A percentile compares a stretch with the other conserved stretches of the same genome.
Evolutionary conservation across 1,284 basidiomycete genomes (phyloP).

Genomic region (Cystobasidium pallidum): DNA sequence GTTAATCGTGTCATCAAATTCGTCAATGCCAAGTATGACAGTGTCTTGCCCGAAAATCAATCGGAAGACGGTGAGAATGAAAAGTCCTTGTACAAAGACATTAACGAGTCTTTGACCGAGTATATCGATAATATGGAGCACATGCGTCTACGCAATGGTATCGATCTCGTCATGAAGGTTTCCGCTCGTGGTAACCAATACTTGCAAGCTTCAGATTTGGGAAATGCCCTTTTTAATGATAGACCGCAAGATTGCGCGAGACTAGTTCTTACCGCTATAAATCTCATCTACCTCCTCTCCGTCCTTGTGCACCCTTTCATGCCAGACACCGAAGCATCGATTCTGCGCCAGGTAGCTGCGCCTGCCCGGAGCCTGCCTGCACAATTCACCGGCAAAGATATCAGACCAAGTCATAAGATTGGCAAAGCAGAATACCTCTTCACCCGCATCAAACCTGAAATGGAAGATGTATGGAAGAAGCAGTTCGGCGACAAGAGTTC

Average conservation of each 20-base stretch:
- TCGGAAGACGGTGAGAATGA: constrained; percentile 66
- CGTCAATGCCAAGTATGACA: constrained; percentile 80
- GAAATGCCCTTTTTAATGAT: constrained; percentile 83
- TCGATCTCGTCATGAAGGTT: constrained; percentile 85
- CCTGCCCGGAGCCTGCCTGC: constrained; percentile 76
- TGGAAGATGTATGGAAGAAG: constrained; percentile 78
- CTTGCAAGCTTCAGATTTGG: constrained; percentile 86
- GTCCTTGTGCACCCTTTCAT: constrained; percentile 92
- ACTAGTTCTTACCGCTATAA: constrained; percentile 85
- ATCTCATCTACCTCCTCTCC: constrained; percentile 89
- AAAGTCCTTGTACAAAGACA: constrained; percentile 74
- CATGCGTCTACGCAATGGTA: constrained; percentile 84
- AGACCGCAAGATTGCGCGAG: constrained; percentile 84
- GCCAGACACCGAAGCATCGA: constrained; percentile 82
- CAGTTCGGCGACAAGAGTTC: constrained; percentile 73
- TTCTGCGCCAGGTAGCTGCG: constrained; percentile 87
- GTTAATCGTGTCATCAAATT: constrained; percentile 94
- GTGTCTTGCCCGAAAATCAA: constrained; percentile 75
- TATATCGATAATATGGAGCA: constrained; percentile 88
- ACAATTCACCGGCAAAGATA: constrained; percentile 68
- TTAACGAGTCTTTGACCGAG: constrained; percentile 77
- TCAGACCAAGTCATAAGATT: constrained; percentile 82
- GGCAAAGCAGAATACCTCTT: constrained; percentile 88
- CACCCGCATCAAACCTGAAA: constrained; percentile 89
- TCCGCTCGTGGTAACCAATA: constrained; percentile 93